phyloP scores from a whole-genome alignment of 805 yeast species.

The Martiniozyma abietophila region DNA sequence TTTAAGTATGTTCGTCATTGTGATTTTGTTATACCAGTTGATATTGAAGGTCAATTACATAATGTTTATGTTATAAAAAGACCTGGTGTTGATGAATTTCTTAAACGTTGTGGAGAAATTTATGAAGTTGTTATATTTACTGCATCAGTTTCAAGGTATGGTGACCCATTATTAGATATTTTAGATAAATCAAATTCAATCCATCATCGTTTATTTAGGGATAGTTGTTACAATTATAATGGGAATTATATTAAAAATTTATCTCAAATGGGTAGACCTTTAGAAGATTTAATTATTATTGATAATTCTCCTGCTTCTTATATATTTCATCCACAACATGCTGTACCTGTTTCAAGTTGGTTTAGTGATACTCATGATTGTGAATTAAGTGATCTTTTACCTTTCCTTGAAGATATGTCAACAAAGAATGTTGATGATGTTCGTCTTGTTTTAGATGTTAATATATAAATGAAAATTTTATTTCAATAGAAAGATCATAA shows the following conservation, averaged over 20 bases:
- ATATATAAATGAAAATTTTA: conserved; percentile 30
- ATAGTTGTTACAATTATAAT: conserved; percentile 86
- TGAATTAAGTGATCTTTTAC: conserved; percentile 85
- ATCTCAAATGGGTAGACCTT: conserved; percentile 89
- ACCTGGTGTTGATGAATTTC: conserved; percentile 95
- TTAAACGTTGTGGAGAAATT: conserved; percentile 70
- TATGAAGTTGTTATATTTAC: conserved; percentile 96
- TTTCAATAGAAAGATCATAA: too few species aligned
- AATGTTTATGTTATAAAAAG: conserved; percentile 94
- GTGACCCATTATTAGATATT: conserved; percentile 88
- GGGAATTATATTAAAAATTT: conserved; percentile 92
- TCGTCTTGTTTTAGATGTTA: conserved; percentile 74
- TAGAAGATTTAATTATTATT: conserved; percentile 74
- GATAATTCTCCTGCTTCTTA: conserved; percentile 99
- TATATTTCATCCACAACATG: conserved; percentile 95
- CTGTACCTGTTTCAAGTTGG: conserved; percentile 96
- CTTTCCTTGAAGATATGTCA: conserved; percentile 81
- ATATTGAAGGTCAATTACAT: conserved; percentile 85
- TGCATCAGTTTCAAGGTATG: conserved; percentile 91
- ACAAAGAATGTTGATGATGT: conserved; percentile 71
- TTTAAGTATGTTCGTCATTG: conserved; percentile 88
- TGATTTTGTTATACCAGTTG: conserved; percentile 96
- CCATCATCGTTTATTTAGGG: conserved; percentile 90
- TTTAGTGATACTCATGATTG: conserved; percentile 97
- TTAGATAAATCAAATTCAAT: conserved; percentile 67